Evolutionary conservation across 441 rosid species (phyloP).

Genomic region (Pelargonium cotyledonis): DNA sequence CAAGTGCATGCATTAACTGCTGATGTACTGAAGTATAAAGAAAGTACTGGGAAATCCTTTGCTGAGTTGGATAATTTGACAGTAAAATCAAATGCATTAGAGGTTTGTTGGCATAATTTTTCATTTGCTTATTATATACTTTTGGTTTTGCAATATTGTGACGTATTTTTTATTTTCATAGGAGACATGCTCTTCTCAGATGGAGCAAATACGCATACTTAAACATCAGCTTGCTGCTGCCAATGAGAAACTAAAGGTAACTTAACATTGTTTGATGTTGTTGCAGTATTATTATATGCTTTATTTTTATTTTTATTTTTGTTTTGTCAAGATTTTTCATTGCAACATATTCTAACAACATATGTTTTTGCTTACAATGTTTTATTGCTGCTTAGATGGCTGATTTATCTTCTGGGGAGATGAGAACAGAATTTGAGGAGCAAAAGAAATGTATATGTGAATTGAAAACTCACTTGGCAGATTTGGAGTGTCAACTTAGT

Average conservation of each 20-base stretch:
- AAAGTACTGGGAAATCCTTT: slow-evolving; percentile 68
- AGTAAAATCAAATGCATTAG: slow-evolving; percentile 54
- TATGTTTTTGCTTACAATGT: background rate
- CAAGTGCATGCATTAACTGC: slow-evolving; percentile 53
- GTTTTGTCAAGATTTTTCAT: background rate
- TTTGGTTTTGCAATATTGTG: slow-evolving; percentile 11
- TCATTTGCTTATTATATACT: background rate
- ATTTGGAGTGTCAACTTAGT: slow-evolving; percentile 49
- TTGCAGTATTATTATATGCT: background rate
- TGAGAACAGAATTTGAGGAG: slow-evolving; percentile 49
- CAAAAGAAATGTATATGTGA: slow-evolving; percentile 37
- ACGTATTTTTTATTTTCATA: slow-evolving; percentile 23
- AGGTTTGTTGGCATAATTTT: slow-evolving; percentile 45
- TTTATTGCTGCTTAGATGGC: slow-evolving; percentile 38
- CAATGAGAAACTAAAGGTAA: slow-evolving; percentile 78
- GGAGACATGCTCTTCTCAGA: slow-evolving; percentile 83
- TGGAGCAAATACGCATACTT: slow-evolving; percentile 52
- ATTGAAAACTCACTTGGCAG: slow-evolving; percentile 56
- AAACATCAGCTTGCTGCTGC: slow-evolving; percentile 65
- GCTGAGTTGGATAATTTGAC: slow-evolving; percentile 59
- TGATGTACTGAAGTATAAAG: slow-evolving; percentile 56
- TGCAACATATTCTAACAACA: background rate
- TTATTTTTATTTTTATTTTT: background rate
- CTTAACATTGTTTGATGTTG: background rate
- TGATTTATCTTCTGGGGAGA: slow-evolving; percentile 50